Conservation (phyloP, 176 grass and related monocot genomes). For the Oryza longistaminata region DNA sequence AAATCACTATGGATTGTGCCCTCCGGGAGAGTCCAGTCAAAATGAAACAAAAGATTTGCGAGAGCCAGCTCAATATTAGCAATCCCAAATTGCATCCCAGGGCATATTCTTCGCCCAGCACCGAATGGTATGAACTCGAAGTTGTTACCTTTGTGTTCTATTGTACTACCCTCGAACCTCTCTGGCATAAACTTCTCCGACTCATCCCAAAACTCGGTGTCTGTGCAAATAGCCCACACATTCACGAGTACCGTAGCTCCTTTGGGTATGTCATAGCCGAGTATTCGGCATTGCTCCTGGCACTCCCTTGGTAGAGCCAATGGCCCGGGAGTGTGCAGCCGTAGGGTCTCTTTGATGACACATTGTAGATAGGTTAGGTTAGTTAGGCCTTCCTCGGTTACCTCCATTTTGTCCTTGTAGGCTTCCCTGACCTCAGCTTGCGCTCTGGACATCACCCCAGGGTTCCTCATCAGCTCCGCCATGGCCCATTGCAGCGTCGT, state of each 20-base stretch:
- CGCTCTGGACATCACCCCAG: conserved; percentile 1
- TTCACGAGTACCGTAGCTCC: conserved; percentile 18
- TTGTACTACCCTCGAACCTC: not conserved
- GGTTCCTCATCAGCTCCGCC: conserved; percentile 32
- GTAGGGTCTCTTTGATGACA: not conserved
- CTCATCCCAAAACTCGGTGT: not conserved
- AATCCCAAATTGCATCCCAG: not conserved
- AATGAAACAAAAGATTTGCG: not conserved
- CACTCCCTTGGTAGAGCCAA: conserved; percentile 28
- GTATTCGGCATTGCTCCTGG: not conserved
- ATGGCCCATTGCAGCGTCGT: conserved; percentile 30
- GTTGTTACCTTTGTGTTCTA: not conserved
- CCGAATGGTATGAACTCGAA: not conserved
- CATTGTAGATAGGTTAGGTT: conserved; percentile 1
- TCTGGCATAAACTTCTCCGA: not conserved
- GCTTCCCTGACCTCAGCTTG: conserved; percentile 24
- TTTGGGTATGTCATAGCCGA: conserved; percentile 9
- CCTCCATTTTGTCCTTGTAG: not conserved
- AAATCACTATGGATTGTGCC: not conserved
- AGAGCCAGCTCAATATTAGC: not conserved
- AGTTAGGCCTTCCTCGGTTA: not conserved
- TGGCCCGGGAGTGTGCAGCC: not conserved
- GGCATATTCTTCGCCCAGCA: not conserved
- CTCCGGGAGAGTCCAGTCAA: not conserved
- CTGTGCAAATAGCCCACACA: not conserved